Base-by-base conservation (phyloP, 129 eudicot species). In the Scalesia atractyloides region DNA sequence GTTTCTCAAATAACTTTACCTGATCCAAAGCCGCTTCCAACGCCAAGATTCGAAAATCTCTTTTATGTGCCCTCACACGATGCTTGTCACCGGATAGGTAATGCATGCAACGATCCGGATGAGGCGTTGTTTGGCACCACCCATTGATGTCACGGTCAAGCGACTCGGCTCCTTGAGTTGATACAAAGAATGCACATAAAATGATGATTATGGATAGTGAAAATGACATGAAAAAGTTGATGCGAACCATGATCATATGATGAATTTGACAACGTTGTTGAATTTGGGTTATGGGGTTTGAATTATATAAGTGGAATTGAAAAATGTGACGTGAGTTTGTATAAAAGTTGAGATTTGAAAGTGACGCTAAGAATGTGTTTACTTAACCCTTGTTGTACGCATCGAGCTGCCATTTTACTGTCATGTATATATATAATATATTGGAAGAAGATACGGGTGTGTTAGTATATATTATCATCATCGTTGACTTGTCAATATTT, bases 41-140 rank as follows among this genome's bases (percentile, higher is more conserved):
- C 0, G 82, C 79, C 73, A 74, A 14, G 46, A 72, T 82, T 24
- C 77, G 59, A 49, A 89, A 89, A 49, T 89, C 90, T 50, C 85
- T 70, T 7, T 75, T 76, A 3, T 58, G 59, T 6, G 80, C 80
- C 30, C 85, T 86, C 24, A 44, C 57, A 36, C 41, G 79, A 36
- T 17, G 69, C 1, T 67, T 34, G 30, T 73, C 76, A 19, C 30
- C 72, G 69, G 50, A 64, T 73, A 90, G 43, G 70, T 69, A 83
- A 37, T 84, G 69, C 11, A 78, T 87, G 79, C 96, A 90, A 17
- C 76, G 90, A 24, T 82, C 76, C 1, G 93, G 93, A 76, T 90
- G 57, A 2, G 96, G 96, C 63, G 96, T 87, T 58, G 81, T 72
- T 76, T 79, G 70, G 64, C 96, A 90, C 96, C 96, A 90, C 73